Conservation (phyloP, 2,329 filamentous ascomycete species). For the Blastomyces gilchristii region DNA sequence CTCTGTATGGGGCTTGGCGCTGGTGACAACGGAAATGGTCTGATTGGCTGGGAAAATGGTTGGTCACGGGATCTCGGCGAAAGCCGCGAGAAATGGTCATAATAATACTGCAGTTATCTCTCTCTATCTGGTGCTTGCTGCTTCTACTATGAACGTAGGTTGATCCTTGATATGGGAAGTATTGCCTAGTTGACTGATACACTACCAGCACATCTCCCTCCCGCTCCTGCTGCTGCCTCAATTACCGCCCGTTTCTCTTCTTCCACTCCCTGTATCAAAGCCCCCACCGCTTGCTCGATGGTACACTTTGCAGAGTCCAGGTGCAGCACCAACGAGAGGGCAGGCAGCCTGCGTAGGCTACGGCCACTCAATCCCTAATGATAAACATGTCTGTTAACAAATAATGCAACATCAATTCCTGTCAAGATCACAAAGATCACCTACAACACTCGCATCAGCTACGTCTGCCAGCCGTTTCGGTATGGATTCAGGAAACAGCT, state of each 20-base stretch:
- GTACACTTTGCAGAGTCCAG: constrained; percentile 26
- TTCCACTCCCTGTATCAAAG: constrained; percentile 27
- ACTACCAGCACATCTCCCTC: background rate
- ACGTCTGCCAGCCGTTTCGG: constrained; percentile 23
- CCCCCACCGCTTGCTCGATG: constrained; percentile 30
- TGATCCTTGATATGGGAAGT: background rate
- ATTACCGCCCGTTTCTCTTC: constrained; percentile 24
- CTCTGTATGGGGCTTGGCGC: constrained; percentile 12
- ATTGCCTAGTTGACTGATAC: background rate
- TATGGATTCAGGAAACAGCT: constrained; percentile 21
- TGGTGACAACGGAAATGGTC: constrained; percentile 11
- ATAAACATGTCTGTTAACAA: constrained; percentile 6
- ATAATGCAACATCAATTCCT: background rate
- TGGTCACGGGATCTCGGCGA: constrained; percentile 11
- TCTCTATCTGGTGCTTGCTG: background rate
- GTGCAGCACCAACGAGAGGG: constrained; percentile 33
- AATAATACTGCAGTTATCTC: no score
- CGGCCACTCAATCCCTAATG: constrained; percentile 33
- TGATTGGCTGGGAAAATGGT: constrained; percentile 13
- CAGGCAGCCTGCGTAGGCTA: constrained; percentile 33
- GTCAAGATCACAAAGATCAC: constrained; percentile 14
- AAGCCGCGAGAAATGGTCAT: constrained; percentile 3
- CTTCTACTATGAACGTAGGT: background rate
- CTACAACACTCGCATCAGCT: constrained; percentile 22
- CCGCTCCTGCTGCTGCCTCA: constrained; percentile 8